Evolutionary conservation across 1,284 basidiomycete genomes (phyloP), one percentile per base, ranked within the genome.

Genomic region (Ganoderma leucocontextum): DNA sequence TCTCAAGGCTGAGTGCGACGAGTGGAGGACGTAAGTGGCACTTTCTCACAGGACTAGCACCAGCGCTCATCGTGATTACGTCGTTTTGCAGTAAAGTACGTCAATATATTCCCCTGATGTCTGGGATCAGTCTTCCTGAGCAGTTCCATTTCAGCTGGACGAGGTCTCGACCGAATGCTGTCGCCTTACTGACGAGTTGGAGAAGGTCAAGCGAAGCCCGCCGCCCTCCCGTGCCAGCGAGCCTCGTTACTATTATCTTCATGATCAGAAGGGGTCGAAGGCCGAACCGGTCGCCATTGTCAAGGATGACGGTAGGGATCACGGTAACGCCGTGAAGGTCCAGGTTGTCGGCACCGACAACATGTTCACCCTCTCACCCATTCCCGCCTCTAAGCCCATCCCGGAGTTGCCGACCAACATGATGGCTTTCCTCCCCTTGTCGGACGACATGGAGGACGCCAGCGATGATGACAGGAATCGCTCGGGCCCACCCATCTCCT

Each of bases 331-430:
- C 36, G 53, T 74, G 64, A 79, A 77, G 74, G 69, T 76, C 64
- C 67, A 77, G 42, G 62, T 70, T 22, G 64, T 75, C 25, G 77
- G 68, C 63, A 75, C 79, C 19, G 80, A 79, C 33, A 73, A 74
- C 63, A 73, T 80, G 44, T 79, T 84, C 68, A 79, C 77, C 64
- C 78, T 83, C 6, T 83, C 82, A 4, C 82, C 82, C 61, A 78
- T 84, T 10, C 72, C 77, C 57, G 77, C 80, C 38, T 71, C 73
- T 22, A 68, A 76, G 9, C 70, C 80, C 22, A 70, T 80, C 22
- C 78, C 75, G 22, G 75, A 80, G 10, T 66, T 82, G 64, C 69
- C 77, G n/a, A 79, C 82, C 0, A 74, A 74, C 1, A 72, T 76
- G 25, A 78, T 73, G 62, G 76, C 75, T 29, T 78, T 82, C 71